These are phyloP conservation scores for Cutaneotrichosporon sp. DNA, from an alignment of 1,284 basidiomycete species.

Conservation along the genomic window DNA sequence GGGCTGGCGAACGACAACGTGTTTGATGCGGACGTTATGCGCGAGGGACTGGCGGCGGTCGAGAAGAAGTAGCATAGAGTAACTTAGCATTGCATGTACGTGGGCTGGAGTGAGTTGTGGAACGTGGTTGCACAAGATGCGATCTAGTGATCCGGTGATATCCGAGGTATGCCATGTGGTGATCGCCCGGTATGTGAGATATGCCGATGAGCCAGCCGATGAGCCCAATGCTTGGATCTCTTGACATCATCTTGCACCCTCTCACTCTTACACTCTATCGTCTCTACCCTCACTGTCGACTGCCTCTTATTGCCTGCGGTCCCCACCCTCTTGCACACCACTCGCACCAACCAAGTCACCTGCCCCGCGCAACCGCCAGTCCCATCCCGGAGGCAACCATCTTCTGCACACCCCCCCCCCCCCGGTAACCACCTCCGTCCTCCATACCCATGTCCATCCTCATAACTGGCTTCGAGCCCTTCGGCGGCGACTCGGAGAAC, in stretches of 20 bases:
- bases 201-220: too few relatives aligned
- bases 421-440: neutral
- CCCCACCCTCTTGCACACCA: neutral
- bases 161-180: neutral
- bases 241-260: too few relatives aligned
- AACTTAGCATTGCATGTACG: conserved; percentile 11
- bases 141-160: neutral
- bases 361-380: neutral
- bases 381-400: neutral
- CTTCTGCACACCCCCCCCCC: too few relatives aligned
- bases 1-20: conserved; percentile 67
- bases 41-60: conserved; percentile 27
- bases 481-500: conserved; percentile 22
- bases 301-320: too few relatives aligned
- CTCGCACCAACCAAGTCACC: neutral
- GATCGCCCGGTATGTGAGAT: too few relatives aligned
- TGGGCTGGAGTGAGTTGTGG: neutral
- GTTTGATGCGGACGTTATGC: conserved; percentile 69
- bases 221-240: too few relatives aligned
- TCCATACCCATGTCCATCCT: conserved; percentile 12
- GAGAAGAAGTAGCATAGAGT: conserved; percentile 21
- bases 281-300: too few relatives aligned
- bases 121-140: too few relatives aligned
- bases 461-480: conserved; percentile 27
- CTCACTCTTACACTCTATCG: too few relatives aligned